Percentiles rank a stretch among this genome's conserved stretches.
Evolutionary conservation across 495 filamentous ascomycete genomes (phyloP).

Genomic region (Penicillium angulare): DNA sequence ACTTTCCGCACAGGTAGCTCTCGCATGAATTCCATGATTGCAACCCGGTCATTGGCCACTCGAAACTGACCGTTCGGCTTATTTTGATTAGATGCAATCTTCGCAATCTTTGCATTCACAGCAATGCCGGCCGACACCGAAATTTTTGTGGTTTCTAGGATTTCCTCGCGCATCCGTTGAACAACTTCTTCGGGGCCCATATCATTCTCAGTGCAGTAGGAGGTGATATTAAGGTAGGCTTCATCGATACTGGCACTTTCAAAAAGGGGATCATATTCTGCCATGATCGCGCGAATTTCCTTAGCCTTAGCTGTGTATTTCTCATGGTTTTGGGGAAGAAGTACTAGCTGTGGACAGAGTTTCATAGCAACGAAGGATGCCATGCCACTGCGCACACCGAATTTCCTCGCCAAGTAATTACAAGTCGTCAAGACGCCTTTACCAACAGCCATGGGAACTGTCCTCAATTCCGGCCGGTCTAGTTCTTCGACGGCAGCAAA

Average conservation of each 20-base stretch:
- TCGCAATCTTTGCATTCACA: conserved; percentile 88
- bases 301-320: conserved; percentile 91
- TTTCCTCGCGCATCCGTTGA: conserved; percentile 68
- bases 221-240: conserved; percentile 92
- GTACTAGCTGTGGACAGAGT: conserved; percentile 85
- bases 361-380: conserved; percentile 93
- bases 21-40: conserved; percentile 83
- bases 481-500: conserved; percentile 94
- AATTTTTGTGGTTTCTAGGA: conserved; percentile 75
- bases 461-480: conserved; percentile 82
- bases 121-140: conserved; percentile 95
- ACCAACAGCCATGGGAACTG: conserved; percentile 91
- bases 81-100: conserved; percentile 91
- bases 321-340: conserved; percentile 78
- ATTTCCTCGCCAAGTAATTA: conserved; percentile 90
- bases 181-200: conserved; percentile 72
- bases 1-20: conserved; percentile 83
- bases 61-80: conserved; percentile 94
- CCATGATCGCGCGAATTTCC: conserved; percentile 80
- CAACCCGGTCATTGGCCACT: conserved; percentile 64
- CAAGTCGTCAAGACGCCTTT: conserved; percentile 91
- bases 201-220: conserved; percentile 70
- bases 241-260: conserved; percentile 94
- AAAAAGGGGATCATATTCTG: conserved; percentile 83
- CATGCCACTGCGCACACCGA: conserved; percentile 91